Percentiles rank a stretch among this genome's conserved stretches.
Conservation (phyloP, 2,329 filamentous ascomycete species). For the Graphium sp. region DNA sequence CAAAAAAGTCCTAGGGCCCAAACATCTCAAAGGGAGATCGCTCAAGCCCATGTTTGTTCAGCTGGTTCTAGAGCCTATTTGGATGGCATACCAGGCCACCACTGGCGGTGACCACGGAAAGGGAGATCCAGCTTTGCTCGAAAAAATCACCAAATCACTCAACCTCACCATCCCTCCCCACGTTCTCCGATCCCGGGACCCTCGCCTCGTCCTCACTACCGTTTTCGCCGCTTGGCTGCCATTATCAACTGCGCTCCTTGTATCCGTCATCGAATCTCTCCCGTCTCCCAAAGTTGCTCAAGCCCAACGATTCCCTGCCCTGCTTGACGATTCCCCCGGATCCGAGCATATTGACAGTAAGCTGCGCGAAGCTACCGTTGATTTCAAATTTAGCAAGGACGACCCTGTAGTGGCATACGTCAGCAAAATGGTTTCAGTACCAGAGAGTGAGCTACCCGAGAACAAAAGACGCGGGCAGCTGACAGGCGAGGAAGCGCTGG, state of each 20-base stretch:
- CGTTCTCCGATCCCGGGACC: conserved; percentile 67
- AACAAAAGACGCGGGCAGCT: conserved; percentile 67
- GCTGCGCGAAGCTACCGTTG: conserved; percentile 65
- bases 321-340: conserved; percentile 69
- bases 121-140: conserved; percentile 65
- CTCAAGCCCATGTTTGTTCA: conserved; percentile 97
- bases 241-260: conserved; percentile 76
- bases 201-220: conserved; percentile 66
- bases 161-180: conserved; percentile 74
- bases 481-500: conserved; percentile 77
- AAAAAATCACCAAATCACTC: conserved; percentile 90
- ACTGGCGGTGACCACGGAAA: conserved; percentile 67
- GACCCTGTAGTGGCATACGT: conserved; percentile 86
- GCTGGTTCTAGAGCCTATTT: conserved; percentile 85
- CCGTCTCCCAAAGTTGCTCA: conserved; percentile 74
- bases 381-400: conserved; percentile 53
- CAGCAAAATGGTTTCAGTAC: conserved; percentile 95
- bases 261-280: conserved; percentile 85
- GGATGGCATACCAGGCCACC: conserved; percentile 89
- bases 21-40: conserved; percentile 81
- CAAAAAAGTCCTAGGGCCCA: conserved; percentile 76
- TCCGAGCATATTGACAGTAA: conserved; percentile 49
- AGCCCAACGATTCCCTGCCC: conserved; percentile 57
- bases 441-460: conserved; percentile 77
- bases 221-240: conserved; percentile 86